Base-by-base conservation (phyloP, 2,329 filamentous ascomycete genomes). In the Sporothrix inflata region DNA sequence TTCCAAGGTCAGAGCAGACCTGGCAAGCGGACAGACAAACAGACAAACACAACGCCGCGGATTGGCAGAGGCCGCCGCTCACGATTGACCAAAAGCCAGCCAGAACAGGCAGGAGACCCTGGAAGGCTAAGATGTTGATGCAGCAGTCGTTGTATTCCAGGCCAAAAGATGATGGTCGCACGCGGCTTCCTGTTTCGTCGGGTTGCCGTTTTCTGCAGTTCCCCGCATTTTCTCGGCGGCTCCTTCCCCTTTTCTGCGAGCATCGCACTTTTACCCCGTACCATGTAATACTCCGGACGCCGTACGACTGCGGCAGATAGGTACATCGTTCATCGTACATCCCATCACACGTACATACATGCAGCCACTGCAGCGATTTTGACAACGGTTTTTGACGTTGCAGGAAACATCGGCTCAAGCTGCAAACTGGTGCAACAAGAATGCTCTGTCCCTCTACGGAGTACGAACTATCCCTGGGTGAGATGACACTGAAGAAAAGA, bases 201-300 rank as follows among this genome's bases (percentile, higher is more conserved):
- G 42, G 42, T 67, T 40, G 49, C 45, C 66, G 1, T 71, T 40
- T 53, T 53, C 30, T 49, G 63, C 45, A 55, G 21, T 72, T 63
- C 71, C 65, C 71, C 71, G 65, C 71, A 72, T 61, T 51, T 72
- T 53, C 53, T 72, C 71, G 65, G 30, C 21, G 51, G 61, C 40
- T 68, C 70, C 47, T 67, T 57, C 49, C 60, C 61, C n/a, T 40
- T 70, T 45, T n/a, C 40, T 47, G 40, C 24, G 42, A 66, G 60
- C 38, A 65, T 45, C 40, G 40, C 34, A 42, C 60, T 45, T 66
- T 49, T 66, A 47, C 61, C 61, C 61, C 61, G 21, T 67, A 67
- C 27, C 51, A 49, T 47, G 40, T 47, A 12, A 1, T 49, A 55
- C 61, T 66, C 57, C n/a, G 30, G 19, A 21, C 34, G 38, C 57